Evolutionary conservation across 306 rosid species (phyloP), one percentile per base, ranked within the genome.

Genomic region (Benincasa hispida): DNA sequence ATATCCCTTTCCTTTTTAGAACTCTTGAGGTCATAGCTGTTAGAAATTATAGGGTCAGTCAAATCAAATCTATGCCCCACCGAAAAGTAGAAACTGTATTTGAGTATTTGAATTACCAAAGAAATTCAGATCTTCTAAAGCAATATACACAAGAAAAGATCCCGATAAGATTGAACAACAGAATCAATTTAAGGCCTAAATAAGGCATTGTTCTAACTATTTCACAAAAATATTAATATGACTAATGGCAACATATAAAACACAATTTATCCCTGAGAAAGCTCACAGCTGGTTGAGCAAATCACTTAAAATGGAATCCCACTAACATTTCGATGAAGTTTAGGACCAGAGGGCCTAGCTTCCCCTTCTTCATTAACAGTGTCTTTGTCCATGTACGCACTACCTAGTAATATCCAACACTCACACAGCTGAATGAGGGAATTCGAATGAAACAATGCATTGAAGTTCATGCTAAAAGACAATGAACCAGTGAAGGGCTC

Each of bases 11-110:
- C 93, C 82, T 87, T 92, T 77, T 87, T 85, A 66, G 96, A 84
- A 82, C 92, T 92, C 88, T 81, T 88, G 81, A 95, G 83, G 55
- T 87, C 98, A 81, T 95, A 90, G 76, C 99, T 95, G 97, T 90
- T 78, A 50, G 21, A 78, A 60, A 87, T 21, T 37, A 22, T 34
- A 28, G 39, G 65, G 34, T 79, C 81, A 85, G 85, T 72, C 83
- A 79, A 35, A 83, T 28, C 34, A 14, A 66, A 77, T 80, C 76
- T n/a, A 67, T 41, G 27, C 45, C 27, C 22, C 58, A 55, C 19
- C 39, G 18, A 22, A 41, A 28, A 76, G 41, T 10, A 25, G 63
- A 66, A 59, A 59, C 28, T 37, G 54, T 21, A 28, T 5, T 53
- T 32, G 54, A 55, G 34, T 2, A 39, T 54, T 41, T 12, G 5